phyloP scores from a whole-genome alignment of 345 rosid genomes.

The Aquilaria malaccensis region DNA sequence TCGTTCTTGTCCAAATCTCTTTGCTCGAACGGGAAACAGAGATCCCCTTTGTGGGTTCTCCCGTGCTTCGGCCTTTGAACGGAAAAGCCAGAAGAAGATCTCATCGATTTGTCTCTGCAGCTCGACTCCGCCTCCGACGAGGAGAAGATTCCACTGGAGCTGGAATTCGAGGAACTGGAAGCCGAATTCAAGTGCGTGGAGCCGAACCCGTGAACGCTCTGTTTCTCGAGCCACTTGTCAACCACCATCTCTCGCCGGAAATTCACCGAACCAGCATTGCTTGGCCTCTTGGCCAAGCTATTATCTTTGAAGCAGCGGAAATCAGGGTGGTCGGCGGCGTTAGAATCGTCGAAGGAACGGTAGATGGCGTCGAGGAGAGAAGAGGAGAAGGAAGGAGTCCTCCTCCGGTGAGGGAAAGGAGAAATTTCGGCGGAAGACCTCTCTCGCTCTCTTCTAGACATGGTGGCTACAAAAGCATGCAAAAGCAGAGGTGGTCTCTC shows the following conservation, averaged over 20 bases:
- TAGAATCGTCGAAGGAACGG: slow-evolving; percentile 58
- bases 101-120: slow-evolving; percentile 23
- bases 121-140: slow-evolving; percentile 48
- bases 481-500: background rate
- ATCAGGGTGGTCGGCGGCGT: too few relatives aligned
- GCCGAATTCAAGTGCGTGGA: slow-evolving; percentile 21
- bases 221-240: slow-evolving; percentile 52
- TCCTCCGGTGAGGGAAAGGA: slow-evolving; percentile 44
- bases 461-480: slow-evolving; percentile 5
- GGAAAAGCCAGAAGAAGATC: background rate
- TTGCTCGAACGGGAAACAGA: slow-evolving; percentile 8
- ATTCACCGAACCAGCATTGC: slow-evolving; percentile 10
- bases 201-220: slow-evolving; percentile 13
- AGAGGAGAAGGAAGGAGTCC: slow-evolving; percentile 85
- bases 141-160: slow-evolving; percentile 36
- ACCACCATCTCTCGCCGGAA: slow-evolving; percentile 39
- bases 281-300: slow-evolving; percentile 28
- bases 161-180: slow-evolving; percentile 49
- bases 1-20: slow-evolving; percentile 7
- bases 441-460: slow-evolving; percentile 31
- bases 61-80: background rate
- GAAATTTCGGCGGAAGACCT: slow-evolving; percentile 10
- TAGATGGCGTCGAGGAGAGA: slow-evolving; percentile 66
- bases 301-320: slow-evolving; percentile 6
- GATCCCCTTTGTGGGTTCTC: slow-evolving; percentile 8